Percentiles rank a stretch among this genome's conserved stretches.
Evolutionary conservation across 306 rosid genomes (phyloP).

Genomic region (Citrullus mucosospermus): DNA sequence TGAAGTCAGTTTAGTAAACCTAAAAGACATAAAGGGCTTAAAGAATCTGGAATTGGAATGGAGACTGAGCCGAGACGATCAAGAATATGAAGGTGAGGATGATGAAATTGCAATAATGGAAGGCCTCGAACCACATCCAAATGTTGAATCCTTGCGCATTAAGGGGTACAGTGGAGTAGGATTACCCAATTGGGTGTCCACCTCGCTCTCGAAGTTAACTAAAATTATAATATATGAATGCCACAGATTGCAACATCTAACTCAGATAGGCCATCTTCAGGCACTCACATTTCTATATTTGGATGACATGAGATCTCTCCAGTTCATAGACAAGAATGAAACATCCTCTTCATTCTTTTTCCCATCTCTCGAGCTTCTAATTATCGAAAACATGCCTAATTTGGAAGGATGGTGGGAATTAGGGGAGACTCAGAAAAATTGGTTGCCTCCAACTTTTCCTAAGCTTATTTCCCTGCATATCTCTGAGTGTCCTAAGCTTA

Average conservation of each 20-base stretch:
- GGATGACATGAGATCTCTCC: not conserved
- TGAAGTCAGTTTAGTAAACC: not conserved
- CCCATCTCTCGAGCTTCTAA: no score
- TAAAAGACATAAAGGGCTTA: not conserved
- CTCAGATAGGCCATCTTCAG: not conserved
- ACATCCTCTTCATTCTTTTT: not conserved
- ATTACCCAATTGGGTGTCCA: not conserved
- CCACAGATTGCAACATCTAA: not conserved
- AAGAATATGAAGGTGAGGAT: not conserved
- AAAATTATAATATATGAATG: not conserved
- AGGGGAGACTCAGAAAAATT: not conserved
- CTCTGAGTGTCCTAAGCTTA: no score
- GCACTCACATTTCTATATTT: not conserved
- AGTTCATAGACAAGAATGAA: not conserved
- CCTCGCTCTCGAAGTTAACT: not conserved
- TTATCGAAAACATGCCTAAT: no score
- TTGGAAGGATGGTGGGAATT: not conserved
- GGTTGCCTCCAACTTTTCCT: no score
- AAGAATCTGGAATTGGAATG: not conserved
- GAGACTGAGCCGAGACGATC: not conserved
- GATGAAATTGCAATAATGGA: not conserved
- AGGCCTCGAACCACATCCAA: not conserved
- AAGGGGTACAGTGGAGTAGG: not conserved
- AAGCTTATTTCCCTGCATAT: no score
- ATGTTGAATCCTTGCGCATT: not conserved